phyloP scores from a whole-genome alignment of 78 protist genomes.

The Dictyostelium discoideum region DNA sequence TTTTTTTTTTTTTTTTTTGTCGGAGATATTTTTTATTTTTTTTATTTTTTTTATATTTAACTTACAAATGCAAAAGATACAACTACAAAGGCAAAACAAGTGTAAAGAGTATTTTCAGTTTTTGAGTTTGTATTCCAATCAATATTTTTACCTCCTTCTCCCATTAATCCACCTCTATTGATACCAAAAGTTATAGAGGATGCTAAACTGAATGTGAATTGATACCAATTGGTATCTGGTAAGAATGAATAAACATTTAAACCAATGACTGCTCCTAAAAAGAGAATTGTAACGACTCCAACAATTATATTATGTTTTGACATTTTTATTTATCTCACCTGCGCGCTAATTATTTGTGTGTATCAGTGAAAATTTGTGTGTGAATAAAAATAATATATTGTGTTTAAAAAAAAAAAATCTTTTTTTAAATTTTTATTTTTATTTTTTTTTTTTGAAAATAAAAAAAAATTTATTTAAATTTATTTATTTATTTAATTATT shows the following conservation, averaged over 20 bases:
- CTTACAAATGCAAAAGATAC: constrained; percentile 67
- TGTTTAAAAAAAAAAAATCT: too few relatives aligned
- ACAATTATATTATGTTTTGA: constrained; percentile 9
- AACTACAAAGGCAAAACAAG: constrained; percentile 28
- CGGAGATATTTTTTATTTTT: neutral
- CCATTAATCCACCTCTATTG: constrained; percentile 4
- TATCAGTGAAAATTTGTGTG: neutral
- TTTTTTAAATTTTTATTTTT: too few relatives aligned
- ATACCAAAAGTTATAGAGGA: neutral
- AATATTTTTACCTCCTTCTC: neutral
- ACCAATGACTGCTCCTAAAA: constrained; percentile 36
- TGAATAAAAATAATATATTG: neutral
- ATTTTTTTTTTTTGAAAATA: too few relatives aligned
- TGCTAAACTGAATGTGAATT: neutral
- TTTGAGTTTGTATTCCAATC: constrained; percentile 35
- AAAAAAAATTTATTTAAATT: too few relatives aligned
- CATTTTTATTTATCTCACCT: neutral
- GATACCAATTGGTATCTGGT: constrained; percentile 37
- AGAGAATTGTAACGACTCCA: neutral
- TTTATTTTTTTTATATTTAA: neutral
- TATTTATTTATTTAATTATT: too few relatives aligned
- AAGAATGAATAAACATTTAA: constrained; percentile 36
- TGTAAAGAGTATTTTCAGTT: neutral
- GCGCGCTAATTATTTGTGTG: too few relatives aligned
- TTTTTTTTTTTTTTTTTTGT: too few relatives aligned